Conservation (phyloP, 1,284 basidiomycete species). For the Kalmanozyma brasiliensis region DNA sequence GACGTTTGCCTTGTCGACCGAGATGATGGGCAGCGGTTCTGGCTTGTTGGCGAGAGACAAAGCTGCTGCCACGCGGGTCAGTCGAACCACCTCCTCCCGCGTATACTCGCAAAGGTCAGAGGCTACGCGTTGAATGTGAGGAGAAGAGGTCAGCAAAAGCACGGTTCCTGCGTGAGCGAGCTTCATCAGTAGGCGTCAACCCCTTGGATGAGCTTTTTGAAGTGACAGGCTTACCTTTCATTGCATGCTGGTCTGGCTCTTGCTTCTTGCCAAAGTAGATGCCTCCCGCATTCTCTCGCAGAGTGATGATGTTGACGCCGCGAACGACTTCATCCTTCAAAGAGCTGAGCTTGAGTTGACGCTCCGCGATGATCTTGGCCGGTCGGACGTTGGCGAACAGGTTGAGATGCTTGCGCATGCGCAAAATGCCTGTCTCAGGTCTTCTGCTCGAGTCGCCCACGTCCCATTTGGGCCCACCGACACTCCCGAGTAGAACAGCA, state of each 20-base stretch:
- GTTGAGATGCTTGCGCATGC: conserved; percentile 87
- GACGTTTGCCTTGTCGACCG: conserved; percentile 98
- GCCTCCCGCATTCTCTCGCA: conserved; percentile 80
- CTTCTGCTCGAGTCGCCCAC: conserved; percentile 78
- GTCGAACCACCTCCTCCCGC: conserved; percentile 86
- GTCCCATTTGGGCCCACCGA: conserved; percentile 98
- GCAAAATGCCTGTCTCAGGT: conserved; percentile 89
- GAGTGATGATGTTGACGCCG: conserved; percentile 89
- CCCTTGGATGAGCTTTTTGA: background rate
- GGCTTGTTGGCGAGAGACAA: conserved; percentile 80
- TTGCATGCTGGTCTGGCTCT: conserved; percentile 73
- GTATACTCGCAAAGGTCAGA: conserved; percentile 74
- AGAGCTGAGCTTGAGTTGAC: conserved; percentile 85
- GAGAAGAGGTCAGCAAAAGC: background rate
- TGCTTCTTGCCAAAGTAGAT: conserved; percentile 87
- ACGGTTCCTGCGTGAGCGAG: background rate
- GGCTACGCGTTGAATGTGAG: conserved; percentile 7
- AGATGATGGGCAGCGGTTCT: conserved; percentile 88
- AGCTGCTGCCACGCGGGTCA: conserved; percentile 87
- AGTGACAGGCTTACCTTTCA: conserved; percentile 28
- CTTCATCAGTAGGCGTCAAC: background rate
- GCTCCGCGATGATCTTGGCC: conserved; percentile 89
- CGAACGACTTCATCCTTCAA: conserved; percentile 84
- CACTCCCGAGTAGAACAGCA: conserved; percentile 75
- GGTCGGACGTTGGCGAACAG: conserved; percentile 98